Percentiles rank a stretch among this genome's conserved stretches.
These are phyloP conservation scores for Camelina neglecta DNA, from an alignment of 345 rosid species.

Conservation along the genomic window DNA sequence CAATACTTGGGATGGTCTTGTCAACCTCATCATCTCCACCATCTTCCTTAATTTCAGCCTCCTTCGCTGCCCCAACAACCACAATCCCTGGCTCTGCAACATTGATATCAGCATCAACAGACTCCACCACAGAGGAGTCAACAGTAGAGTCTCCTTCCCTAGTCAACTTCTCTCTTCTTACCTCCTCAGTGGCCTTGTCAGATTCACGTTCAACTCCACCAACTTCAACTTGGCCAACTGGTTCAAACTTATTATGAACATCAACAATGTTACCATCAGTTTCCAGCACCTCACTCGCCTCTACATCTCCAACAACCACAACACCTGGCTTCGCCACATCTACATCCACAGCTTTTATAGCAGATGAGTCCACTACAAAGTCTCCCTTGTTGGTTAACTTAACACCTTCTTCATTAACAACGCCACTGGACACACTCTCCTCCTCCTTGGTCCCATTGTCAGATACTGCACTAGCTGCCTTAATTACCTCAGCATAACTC, in stretches of 20 bases:
- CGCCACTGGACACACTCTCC: conserved; percentile 24
- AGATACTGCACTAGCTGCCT: conserved; percentile 41
- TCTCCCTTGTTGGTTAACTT: conserved; percentile 49
- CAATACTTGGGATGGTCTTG: conserved; percentile 27
- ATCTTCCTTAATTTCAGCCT: conserved; percentile 28
- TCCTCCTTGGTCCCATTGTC: conserved; percentile 38
- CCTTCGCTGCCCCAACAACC: conserved; percentile 42
- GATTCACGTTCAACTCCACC: conserved; percentile 32
- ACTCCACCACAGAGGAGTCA: conserved; percentile 43
- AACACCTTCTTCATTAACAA: conserved; percentile 34
- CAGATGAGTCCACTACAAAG: conserved; percentile 27
- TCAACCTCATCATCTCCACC: conserved; percentile 29
- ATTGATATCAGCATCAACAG: conserved; percentile 43
- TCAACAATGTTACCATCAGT: conserved; percentile 39
- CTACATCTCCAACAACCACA: conserved; percentile 54
- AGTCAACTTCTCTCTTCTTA: conserved; percentile 45
- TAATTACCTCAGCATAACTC: conserved; percentile 34
- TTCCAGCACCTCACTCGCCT: conserved; percentile 45
- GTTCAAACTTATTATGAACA: conserved; percentile 57
- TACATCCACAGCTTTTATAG: conserved; percentile 43
- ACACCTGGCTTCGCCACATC: conserved; percentile 43
- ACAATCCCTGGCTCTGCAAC: conserved; percentile 44
- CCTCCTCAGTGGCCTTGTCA: conserved; percentile 41
- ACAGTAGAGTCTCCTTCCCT: conserved; percentile 48
- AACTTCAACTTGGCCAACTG: conserved; percentile 33